Percentiles rank a stretch among this genome's conserved stretches.
phyloP scores from a whole-genome alignment of 2,329 filamentous ascomycete genomes.

The Epichloe baconii region DNA sequence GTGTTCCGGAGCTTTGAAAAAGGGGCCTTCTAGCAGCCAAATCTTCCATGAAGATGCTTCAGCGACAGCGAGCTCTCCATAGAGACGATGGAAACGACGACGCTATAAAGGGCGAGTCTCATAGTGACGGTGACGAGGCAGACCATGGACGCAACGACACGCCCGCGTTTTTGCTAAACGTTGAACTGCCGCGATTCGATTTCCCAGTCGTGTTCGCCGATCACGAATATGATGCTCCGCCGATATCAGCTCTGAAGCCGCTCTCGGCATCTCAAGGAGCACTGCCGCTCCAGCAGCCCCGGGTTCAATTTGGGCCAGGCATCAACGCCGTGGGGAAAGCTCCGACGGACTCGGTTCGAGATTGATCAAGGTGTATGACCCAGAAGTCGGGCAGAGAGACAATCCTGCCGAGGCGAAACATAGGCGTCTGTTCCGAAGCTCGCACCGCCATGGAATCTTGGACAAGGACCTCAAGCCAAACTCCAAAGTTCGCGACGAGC shows the following conservation, averaged over 20 bases:
- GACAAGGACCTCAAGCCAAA: slow-evolving; percentile 95
- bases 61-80: slow-evolving; percentile 31
- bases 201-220: slow-evolving; percentile 93
- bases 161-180: slow-evolving; percentile 65
- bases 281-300: slow-evolving; percentile 65
- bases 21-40: slow-evolving; percentile 51
- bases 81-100: slow-evolving; percentile 24
- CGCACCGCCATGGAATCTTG: slow-evolving; percentile 78
- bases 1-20: slow-evolving; percentile 87
- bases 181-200: slow-evolving; percentile 90
- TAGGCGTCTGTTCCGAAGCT: slow-evolving; percentile 77
- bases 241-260: slow-evolving; percentile 62
- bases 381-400: slow-evolving; percentile 75
- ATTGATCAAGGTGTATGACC: slow-evolving; percentile 80
- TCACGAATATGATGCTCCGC: slow-evolving; percentile 77
- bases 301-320: slow-evolving; percentile 81
- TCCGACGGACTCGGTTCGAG: slow-evolving; percentile 39
- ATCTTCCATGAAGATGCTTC: slow-evolving; percentile 46
- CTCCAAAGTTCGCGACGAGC: slow-evolving; percentile 83
- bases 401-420: slow-evolving; percentile 96
- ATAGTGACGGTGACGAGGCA: slow-evolving; percentile 16
- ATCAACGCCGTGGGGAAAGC: slow-evolving; percentile 55
- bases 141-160: slow-evolving; percentile 33
- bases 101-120: slow-evolving; percentile 13
- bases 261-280: slow-evolving; percentile 45